These are phyloP conservation scores for Collybia sordida DNA, from an alignment of 768 basidiomycete genomes.

Conservation along the genomic window DNA sequence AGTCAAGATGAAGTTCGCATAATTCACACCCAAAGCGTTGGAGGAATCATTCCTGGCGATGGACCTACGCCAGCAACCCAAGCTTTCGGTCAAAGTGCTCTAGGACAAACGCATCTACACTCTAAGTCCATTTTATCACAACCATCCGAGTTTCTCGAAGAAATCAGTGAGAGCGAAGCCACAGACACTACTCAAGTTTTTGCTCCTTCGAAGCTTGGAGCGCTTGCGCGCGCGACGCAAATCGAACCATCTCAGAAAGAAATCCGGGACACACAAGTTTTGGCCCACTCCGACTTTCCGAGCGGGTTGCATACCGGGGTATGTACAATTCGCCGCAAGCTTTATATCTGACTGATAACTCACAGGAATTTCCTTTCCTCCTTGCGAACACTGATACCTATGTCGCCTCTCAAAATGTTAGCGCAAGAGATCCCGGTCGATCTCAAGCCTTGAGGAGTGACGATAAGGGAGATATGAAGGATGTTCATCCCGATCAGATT, in stretches of 20 bases:
- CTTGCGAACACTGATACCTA: neutral
- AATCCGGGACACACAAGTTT: too few species aligned
- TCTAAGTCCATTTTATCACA: conserved; percentile 10
- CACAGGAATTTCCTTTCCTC: conserved; percentile 15
- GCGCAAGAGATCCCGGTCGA: conserved; percentile 27
- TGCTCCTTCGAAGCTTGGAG: conserved; percentile 30
- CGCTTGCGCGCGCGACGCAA: neutral
- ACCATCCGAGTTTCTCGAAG: neutral
- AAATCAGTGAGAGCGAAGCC: conserved; percentile 9
- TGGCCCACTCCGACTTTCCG: too few species aligned
- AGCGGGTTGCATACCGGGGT: too few species aligned
- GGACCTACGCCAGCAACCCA: conserved; percentile 30
- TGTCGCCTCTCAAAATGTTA: conserved; percentile 11
- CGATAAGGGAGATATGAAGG: neutral
- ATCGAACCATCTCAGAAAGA: too few species aligned
- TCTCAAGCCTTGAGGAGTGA: conserved; percentile 14
- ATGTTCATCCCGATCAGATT: too few species aligned
- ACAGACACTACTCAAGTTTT: conserved; percentile 25
- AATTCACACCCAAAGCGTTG: conserved; percentile 15
- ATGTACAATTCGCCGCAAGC: too few species aligned
- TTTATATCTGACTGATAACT: conserved; percentile 29
- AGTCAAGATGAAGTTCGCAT: conserved; percentile 4
- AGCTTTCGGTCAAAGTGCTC: conserved; percentile 37
- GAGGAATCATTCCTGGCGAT: conserved; percentile 1
- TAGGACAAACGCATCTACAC: conserved; percentile 22